Base-by-base conservation (phyloP, 2,329 filamentous ascomycete genomes). In the Paecilomyces variotii region DNA sequence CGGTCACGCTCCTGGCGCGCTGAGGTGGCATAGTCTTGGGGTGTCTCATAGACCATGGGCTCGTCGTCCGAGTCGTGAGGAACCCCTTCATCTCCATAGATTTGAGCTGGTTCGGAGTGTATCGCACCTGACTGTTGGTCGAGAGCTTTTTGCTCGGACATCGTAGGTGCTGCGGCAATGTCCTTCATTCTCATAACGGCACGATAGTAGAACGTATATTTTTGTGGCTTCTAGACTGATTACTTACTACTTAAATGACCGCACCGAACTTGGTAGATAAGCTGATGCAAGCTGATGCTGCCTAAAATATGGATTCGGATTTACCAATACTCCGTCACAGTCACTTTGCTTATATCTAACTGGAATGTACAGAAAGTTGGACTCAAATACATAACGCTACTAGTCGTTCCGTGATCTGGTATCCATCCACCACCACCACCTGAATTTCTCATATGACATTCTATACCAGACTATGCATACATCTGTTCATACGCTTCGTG, bases 291-390 rank as follows among this genome's bases (percentile, higher is more conserved):
- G 19, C 19, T 19, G 19, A 19, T 19, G 19, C 19, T 19, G 19
- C 19, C 19, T 19, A 19, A 19, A 19, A 19, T 19, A 1, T 19
- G 19, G 19, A 19, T 19, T 19, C 19, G 19, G 19, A 19, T 19
- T 19, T 19, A 19, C 19, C 19, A 19, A 19, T 19, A 19, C 19
- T 19, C 19, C 19, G 19, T 19, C 19, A 19, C 19, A 19, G 19
- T 19, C 19, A 19, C 19, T 19, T 19, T 19, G 19, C 19, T 19
- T 19, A 1, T 19, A 19, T 19, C 28, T 32, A 30, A 64, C 53
- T 9, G 58, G 35, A 27, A 64, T 60, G 24, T 58, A 63, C 6
- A 64, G 60, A n/a, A 63, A 60, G 10, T 58, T 60, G 11, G 61
- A 61, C 32, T 61, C 60, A 52, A 64, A 60, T 6, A 19, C 19